phyloP scores from a whole-genome alignment of 768 basidiomycete genomes.

The Auricularia cornea region DNA sequence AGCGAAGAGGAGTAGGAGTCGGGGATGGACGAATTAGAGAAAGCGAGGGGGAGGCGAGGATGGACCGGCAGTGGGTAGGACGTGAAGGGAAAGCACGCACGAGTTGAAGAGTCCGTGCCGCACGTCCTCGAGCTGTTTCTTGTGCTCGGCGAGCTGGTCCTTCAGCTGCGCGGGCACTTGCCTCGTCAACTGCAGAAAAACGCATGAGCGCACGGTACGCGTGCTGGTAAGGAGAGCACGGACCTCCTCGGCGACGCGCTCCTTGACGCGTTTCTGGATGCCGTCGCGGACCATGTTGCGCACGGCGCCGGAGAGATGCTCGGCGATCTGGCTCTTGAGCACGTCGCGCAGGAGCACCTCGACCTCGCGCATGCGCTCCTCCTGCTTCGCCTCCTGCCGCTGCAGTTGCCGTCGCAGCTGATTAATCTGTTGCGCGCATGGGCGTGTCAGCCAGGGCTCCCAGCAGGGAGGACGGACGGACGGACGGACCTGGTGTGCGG shows the following conservation, averaged over 20 bases:
- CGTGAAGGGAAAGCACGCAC: conserved; percentile 23
- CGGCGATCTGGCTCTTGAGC: conserved; percentile 35
- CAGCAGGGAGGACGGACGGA: neutral
- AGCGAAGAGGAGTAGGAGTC: neutral
- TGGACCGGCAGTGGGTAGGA: neutral
- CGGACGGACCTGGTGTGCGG: conserved; percentile 33
- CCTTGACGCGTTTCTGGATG: conserved; percentile 31
- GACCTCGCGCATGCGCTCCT: conserved; percentile 29
- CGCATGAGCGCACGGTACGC: neutral
- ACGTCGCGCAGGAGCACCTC: conserved; percentile 27
- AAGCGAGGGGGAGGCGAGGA: neutral
- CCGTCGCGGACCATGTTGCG: conserved; percentile 26
- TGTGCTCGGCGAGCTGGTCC: conserved; percentile 32
- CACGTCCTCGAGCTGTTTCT: conserved; percentile 35
- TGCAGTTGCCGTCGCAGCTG: conserved; percentile 30
- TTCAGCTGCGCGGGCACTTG: neutral
- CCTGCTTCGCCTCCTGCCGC: conserved; percentile 32
- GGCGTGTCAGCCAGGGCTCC: neutral
- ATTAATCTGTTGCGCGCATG: conserved; percentile 33
- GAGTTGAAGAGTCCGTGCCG: conserved; percentile 39
- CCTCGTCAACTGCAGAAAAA: neutral
- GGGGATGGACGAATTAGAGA: neutral
- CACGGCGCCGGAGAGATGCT: conserved; percentile 31
- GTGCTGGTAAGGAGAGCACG: neutral
- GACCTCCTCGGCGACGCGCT: conserved; percentile 38